Evolutionary conservation across 139 green algal species (phyloP).

Genomic region (Dunaliella sp.): DNA sequence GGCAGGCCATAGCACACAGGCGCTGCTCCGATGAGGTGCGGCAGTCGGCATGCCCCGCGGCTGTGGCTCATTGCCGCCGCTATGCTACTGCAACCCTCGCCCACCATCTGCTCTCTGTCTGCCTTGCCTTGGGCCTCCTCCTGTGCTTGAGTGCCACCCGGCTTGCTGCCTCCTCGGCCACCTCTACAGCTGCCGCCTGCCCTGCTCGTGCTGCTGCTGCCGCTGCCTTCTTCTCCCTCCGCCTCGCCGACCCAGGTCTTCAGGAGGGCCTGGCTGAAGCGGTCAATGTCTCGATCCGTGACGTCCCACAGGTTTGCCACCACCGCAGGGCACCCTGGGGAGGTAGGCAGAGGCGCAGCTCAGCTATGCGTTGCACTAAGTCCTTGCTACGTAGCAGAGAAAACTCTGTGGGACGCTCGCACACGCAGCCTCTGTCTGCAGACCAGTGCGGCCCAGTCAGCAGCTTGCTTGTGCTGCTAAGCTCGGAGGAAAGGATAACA

Average conservation of each 20-base stretch:
- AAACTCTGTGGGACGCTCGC: too few relatives aligned
- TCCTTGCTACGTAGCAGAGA: too few relatives aligned
- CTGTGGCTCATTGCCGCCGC: slow-evolving; percentile 40
- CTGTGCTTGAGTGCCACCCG: not conserved
- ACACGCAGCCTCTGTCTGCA: too few relatives aligned
- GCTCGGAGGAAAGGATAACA: too few relatives aligned
- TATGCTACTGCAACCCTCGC: slow-evolving; percentile 14
- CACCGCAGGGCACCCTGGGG: slow-evolving; percentile 71
- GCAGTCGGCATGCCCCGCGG: slow-evolving; percentile 71
- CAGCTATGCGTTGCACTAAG: not conserved
- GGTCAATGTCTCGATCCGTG: slow-evolving; percentile 94
- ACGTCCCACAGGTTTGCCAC: slow-evolving; percentile 96
- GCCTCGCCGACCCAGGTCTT: slow-evolving; percentile 51
- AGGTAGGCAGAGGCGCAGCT: not conserved
- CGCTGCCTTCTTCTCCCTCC: not conserved
- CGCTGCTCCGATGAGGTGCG: slow-evolving; percentile 77
- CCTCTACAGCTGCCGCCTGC: not conserved
- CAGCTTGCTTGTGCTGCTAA: too few relatives aligned
- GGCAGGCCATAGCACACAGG: slow-evolving; percentile 92
- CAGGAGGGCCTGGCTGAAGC: slow-evolving; percentile 72
- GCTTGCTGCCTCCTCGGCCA: not conserved
- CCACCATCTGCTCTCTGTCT: not conserved
- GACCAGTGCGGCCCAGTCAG: too few relatives aligned
- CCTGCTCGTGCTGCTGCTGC: not conserved
- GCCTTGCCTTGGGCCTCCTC: not conserved